Base-by-base conservation (phyloP, 2,329 filamentous ascomycete species). In the Venturia oleaginea region DNA sequence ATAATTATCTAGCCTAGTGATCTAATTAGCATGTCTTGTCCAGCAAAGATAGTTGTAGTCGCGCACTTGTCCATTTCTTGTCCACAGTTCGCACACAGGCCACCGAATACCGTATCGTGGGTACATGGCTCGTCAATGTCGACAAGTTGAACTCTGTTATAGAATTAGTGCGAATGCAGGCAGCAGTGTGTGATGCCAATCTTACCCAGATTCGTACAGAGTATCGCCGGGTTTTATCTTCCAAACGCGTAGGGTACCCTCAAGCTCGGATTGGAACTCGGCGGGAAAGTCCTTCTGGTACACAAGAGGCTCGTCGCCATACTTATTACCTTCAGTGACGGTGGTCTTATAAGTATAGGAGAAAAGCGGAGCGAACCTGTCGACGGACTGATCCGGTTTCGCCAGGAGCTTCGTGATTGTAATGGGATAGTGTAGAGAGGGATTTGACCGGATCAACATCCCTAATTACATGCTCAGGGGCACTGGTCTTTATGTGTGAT, bases 61-160 rank as follows among this genome's bases (percentile, higher is more conserved):
- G 73, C 81, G 68, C 77, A 84, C 82, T 91, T 87, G 64, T 91
- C 96, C 92, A 99, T 96, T 77, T 97, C 92, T 76, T 93, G 91
- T 68, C 94, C 94, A 76, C 94, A 99, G 67, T 92, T 84, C 66
- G 87, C 91, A 77, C 94, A 99, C 69, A 99, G 83, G 55, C 92
- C 92, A 65, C 89, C 89, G 72, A 91, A 96, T 76, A 97, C 93
- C 48, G 96, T 83, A 70, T 93, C 90, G 77, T 99, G 94, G 37
- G 88, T 84, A 76, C 94, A 99, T 65, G 89, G 86, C 78, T 99
- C 94, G 71, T 96, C 89, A 63, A 99, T 88, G 66, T 91, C 87
- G 66, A 92, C 84, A 67, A 88, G 75, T 27, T 80, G 76, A 40
- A 81, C 75, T 32, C 83, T 85, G 24, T 1, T 5, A 24, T 24